Conservation (phyloP, 352 stramenopile genomes). For the Plasmopara muralis region DNA sequence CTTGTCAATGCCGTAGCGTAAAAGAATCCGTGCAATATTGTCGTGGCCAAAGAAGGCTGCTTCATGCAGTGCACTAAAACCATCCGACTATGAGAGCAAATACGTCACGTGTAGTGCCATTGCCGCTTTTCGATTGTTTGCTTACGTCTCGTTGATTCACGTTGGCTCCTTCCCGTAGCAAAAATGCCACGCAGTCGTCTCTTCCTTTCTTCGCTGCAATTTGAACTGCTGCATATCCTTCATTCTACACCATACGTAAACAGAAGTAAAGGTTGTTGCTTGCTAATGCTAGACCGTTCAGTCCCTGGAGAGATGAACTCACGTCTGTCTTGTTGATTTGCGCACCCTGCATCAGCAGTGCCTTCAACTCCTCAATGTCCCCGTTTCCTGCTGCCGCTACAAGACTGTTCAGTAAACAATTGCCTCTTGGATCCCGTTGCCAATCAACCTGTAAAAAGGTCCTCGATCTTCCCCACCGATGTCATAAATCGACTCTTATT, state of each 20-base stretch:
- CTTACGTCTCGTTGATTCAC: constrained; percentile 59
- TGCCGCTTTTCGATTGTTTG: background rate
- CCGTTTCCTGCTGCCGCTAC: constrained; percentile 42
- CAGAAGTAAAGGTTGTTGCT: background rate
- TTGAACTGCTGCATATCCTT: constrained; percentile 56
- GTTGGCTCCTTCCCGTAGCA: constrained; percentile 42
- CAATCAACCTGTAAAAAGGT: constrained; percentile 43
- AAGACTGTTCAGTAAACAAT: background rate
- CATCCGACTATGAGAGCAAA: constrained; percentile 35
- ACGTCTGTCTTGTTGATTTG: constrained; percentile 56
- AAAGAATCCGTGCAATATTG: constrained; percentile 50
- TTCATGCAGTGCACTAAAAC: constrained; percentile 64
- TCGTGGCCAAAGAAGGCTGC: constrained; percentile 54
- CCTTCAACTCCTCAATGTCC: constrained; percentile 26
- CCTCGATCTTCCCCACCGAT: constrained; percentile 45
- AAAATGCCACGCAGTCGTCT: constrained; percentile 45
- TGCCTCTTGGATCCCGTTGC: background rate
- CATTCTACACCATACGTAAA: constrained; percentile 23
- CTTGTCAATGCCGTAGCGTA: constrained; percentile 52
- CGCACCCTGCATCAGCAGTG: constrained; percentile 38
- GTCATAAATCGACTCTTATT: constrained; percentile 22
- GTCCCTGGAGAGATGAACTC: background rate
- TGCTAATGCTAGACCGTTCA: background rate
- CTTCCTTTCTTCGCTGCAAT: constrained; percentile 48
- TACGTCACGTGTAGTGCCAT: background rate